These are phyloP conservation scores for Erythrobasidium hasegawianum DNA, from an alignment of 1,284 basidiomycete species.

Conservation along the genomic window DNA sequence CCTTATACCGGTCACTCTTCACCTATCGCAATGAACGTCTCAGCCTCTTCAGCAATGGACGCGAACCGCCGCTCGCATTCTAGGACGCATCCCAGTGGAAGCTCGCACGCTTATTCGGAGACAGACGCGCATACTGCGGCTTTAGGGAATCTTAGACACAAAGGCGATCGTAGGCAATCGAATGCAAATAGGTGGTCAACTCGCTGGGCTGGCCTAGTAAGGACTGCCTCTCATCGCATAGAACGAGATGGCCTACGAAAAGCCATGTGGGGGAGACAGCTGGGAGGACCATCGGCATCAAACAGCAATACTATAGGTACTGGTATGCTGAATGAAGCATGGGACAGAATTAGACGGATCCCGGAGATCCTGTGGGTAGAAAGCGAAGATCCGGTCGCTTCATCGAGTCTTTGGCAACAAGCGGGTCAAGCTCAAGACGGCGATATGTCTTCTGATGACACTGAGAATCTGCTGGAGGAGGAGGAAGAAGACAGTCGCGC, in stretches of 20 bases:
- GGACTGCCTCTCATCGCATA: conserved; percentile 15
- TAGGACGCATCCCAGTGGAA: neutral
- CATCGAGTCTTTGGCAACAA: conserved; percentile 9
- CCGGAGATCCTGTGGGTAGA: conserved; percentile 25
- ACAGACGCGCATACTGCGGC: conserved; percentile 10
- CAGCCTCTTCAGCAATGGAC: neutral
- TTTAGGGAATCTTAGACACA: neutral
- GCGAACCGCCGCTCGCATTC: conserved; percentile 12
- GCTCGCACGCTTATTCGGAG: conserved; percentile 17
- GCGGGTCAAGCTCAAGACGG: neutral
- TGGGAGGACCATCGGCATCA: conserved; percentile 1
- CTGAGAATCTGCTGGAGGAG: conserved; percentile 20
- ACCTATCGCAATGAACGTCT: neutral
- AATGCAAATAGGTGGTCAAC: conserved; percentile 1
- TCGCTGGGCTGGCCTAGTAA: conserved; percentile 19
- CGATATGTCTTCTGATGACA: conserved; percentile 16
- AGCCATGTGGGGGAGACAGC: conserved; percentile 10
- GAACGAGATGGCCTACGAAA: conserved; percentile 25
- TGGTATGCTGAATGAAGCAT: neutral
- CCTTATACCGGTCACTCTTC: neutral
- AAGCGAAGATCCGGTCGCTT: conserved; percentile 20
- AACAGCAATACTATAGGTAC: neutral
- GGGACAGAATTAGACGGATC: conserved; percentile 17
- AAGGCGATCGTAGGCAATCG: neutral
- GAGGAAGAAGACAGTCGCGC: neutral